Percentiles rank a stretch among this genome's conserved stretches.
Conservation (phyloP, 257 asterid genomes). For the Ehretia macrophylla region DNA sequence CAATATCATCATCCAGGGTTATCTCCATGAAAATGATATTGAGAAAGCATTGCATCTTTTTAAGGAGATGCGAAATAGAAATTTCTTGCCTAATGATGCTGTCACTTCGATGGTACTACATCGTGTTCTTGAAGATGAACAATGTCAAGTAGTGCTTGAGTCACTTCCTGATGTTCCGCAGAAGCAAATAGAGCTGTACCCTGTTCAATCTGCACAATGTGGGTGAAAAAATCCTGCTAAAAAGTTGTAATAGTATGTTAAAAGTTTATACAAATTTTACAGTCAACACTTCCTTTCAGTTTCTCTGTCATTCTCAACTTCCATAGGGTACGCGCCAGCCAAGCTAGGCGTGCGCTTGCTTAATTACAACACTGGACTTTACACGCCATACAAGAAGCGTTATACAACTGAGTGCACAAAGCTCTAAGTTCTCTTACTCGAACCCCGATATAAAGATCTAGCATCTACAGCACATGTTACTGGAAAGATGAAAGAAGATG, state of each 20-base stretch:
- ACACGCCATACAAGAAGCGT: no score
- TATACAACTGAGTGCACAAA: background rate
- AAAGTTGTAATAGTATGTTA: background rate
- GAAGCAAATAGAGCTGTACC: background rate
- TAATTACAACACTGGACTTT: no score
- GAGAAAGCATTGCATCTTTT: background rate
- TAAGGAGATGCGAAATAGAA: slow-evolving; percentile 6
- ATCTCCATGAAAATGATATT: background rate
- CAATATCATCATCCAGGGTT: slow-evolving; percentile 5
- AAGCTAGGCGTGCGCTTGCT: no score
- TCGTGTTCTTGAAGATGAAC: background rate
- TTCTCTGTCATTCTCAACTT: no score
- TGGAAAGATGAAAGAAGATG: background rate
- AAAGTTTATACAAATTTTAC: background rate
- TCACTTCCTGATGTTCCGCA: background rate
- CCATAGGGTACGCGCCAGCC: no score
- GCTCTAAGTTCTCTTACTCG: no score
- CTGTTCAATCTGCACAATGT: no score
- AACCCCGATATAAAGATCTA: background rate
- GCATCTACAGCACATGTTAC: background rate
- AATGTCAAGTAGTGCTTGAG: background rate
- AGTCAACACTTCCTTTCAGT: no score
- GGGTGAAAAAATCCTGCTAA: background rate
- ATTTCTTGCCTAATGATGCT: background rate
- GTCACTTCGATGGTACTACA: background rate